These are phyloP conservation scores for Escovopsis sp. DNA, from an alignment of 2,329 filamentous ascomycete species.

Conservation along the genomic window DNA sequence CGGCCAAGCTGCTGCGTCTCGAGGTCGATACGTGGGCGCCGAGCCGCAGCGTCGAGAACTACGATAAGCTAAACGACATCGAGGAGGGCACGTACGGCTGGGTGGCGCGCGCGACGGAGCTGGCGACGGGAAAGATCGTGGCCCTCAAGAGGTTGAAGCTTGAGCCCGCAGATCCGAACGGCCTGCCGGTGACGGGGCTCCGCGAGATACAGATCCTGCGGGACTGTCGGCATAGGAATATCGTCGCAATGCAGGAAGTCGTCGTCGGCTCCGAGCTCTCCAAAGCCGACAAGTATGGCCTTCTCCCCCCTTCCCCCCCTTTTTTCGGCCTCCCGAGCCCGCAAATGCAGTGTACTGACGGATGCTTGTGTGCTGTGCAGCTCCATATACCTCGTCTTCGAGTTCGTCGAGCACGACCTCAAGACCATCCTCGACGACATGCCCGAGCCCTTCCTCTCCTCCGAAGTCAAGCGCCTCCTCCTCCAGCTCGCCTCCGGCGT, in stretches of 20 bases:
- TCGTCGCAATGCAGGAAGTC: conserved; percentile 71
- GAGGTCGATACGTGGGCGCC: conserved; percentile 50
- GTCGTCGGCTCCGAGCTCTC: conserved; percentile 54
- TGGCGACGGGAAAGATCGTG: conserved; percentile 62
- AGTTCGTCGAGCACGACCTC: conserved; percentile 94
- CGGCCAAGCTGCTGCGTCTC: conserved; percentile 54
- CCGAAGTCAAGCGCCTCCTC: conserved; percentile 82
- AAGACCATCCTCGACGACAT: conserved; percentile 88
- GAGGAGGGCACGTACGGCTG: conserved; percentile 95
- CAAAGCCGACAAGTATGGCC: conserved; percentile 36
- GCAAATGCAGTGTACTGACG: conserved; percentile 2
- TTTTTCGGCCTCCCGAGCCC: conserved; percentile 8
- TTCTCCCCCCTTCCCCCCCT: not conserved
- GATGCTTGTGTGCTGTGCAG: conserved; percentile 23
- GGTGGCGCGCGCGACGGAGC: conserved; percentile 72
- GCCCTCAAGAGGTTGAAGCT: conserved; percentile 91
- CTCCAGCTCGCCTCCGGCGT: conserved; percentile 69
- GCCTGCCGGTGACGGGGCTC: conserved; percentile 81
- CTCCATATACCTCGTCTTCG: conserved; percentile 79
- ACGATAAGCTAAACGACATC: conserved; percentile 88
- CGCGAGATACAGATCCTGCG: conserved; percentile 87
- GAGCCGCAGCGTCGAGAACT: conserved; percentile 70
- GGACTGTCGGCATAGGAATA: conserved; percentile 65
- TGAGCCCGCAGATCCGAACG: conserved; percentile 55
- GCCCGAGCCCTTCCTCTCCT: conserved; percentile 82